A percentile compares a stretch with the other conserved stretches of the same genome.
phyloP scores from a whole-genome alignment of 2,329 filamentous ascomycete species.

The Podosphaera xanthii region DNA sequence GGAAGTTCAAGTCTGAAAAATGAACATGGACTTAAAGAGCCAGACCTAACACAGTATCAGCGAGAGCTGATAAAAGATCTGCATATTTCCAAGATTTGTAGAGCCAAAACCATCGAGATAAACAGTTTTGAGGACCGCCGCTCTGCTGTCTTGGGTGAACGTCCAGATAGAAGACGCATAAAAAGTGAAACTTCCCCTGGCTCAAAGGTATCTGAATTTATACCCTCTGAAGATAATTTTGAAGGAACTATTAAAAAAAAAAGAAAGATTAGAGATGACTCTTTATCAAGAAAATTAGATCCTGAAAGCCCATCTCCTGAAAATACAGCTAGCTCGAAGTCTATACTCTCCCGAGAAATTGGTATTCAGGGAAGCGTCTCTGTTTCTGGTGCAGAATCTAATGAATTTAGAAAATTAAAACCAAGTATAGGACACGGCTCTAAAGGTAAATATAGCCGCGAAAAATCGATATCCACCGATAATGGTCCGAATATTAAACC shows the following conservation, averaged over 20 bases:
- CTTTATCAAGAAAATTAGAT: slow-evolving; percentile 1
- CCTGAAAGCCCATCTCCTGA: neutral
- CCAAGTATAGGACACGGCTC: neutral
- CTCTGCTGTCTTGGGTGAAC: slow-evolving; percentile 25
- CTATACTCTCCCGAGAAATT: slow-evolving; percentile 7
- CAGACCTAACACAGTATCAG: slow-evolving; percentile 5
- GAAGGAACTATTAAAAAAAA: slow-evolving; percentile 29
- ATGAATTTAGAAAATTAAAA: neutral
- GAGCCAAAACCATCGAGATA: slow-evolving; percentile 35
- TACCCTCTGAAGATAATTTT: slow-evolving; percentile 25
- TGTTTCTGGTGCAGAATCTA: neutral
- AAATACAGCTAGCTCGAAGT: slow-evolving; percentile 4
- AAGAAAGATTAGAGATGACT: slow-evolving; percentile 31
- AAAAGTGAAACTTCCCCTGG: slow-evolving; percentile 34
- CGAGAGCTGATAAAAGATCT: slow-evolving; percentile 9
- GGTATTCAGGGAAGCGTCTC: neutral
- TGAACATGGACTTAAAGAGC: slow-evolving; percentile 1
- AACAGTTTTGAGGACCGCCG: slow-evolving; percentile 35
- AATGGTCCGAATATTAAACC: neutral
- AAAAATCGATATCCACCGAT: neutral
- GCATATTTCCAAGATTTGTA: slow-evolving; percentile 18
- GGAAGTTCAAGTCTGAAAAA: slow-evolving; percentile 8
- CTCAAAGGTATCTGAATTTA: slow-evolving; percentile 20
- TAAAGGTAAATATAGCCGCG: neutral
- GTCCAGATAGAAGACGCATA: slow-evolving; percentile 32